phyloP scores from a whole-genome alignment of 2,329 filamentous ascomycete genomes.

The Cyphellophora europaea region DNA sequence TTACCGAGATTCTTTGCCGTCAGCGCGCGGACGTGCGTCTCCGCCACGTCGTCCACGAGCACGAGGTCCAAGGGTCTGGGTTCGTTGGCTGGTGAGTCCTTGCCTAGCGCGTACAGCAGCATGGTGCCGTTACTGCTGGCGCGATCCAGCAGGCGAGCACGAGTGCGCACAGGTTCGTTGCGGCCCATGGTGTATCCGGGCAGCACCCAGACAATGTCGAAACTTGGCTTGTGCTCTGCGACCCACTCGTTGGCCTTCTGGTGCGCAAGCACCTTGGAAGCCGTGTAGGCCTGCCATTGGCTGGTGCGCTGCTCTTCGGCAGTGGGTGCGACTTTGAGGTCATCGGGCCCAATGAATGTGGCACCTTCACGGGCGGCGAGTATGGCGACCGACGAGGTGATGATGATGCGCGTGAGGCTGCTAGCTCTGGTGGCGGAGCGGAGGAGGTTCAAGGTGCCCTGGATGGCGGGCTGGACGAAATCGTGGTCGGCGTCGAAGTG shows the following conservation, averaged over 20 bases:
- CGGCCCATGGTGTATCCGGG: constrained; percentile 3
- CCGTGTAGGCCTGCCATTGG: constrained; percentile 2
- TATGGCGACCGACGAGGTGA: no score
- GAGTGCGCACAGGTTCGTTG: constrained; percentile 4
- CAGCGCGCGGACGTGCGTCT: constrained; percentile 29
- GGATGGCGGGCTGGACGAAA: constrained; percentile 34
- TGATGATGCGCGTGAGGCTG: constrained; percentile 63
- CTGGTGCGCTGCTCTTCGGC: constrained; percentile 1
- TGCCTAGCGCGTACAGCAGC: constrained; percentile 5
- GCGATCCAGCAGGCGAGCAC: no score
- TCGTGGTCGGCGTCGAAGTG: constrained; percentile 10
- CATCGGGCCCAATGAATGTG: constrained; percentile 20
- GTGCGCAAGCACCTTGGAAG: constrained; percentile 3
- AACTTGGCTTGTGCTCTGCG: constrained; percentile 23
- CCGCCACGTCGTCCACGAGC: constrained; percentile 31
- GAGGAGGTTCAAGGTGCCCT: constrained; percentile 53
- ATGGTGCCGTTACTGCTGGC: constrained; percentile 6
- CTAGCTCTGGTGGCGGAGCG: constrained; percentile 50
- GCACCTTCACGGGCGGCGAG: constrained; percentile 5
- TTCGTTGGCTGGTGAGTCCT: constrained; percentile 12
- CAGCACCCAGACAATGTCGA: constrained; percentile 3
- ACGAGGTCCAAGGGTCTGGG: constrained; percentile 28
- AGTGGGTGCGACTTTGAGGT: not conserved
- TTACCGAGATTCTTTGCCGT: constrained; percentile 23
- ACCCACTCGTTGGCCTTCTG: constrained; percentile 26